Base-by-base conservation (phyloP, 1,139 yeast genomes). In the Magnusiomyces starmeri region DNA sequence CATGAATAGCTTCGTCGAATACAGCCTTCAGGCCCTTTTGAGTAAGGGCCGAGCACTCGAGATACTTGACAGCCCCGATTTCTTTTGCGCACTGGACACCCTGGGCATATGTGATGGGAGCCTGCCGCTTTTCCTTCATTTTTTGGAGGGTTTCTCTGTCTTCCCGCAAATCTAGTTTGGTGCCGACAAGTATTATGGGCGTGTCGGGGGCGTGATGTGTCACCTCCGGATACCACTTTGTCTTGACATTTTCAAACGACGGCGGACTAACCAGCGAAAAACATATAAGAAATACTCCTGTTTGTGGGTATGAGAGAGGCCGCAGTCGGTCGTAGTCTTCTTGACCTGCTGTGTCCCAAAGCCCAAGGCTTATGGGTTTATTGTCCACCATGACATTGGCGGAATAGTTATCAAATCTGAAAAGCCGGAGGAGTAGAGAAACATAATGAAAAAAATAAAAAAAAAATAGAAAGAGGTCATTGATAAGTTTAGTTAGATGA, bases 201-300 rank as follows among this genome's bases (percentile, higher is more conserved):
- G 89, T 96, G 56, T 95, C 96, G 21, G 97, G 97, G 65, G 97
- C 92, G 72, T 92, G 97, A 71, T 90, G 97, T 65, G 87, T 92
- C 56, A 92, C 96, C 71, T 92, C 98, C 34, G 97, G 97, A 73
- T 88, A 84, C 98, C 98, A 92, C 71, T 92, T 92, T 71, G 90
- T 97, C 69, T 87, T 85, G 54, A 92, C 97, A 73, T 92, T 92
- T 72, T 92, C 97, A 69, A 90, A 92, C n/a, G 95, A 85, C 42
- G 97, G 95, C 41, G 97, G 97, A 27, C 96, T 88, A 59, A 94
- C 87, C 54, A 90, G 96, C 50, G 95, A 83, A 71, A 90, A 90
- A 71, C 97, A 90, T 51, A 89, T 95, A 63, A 92, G 77, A 68
- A 92, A 92, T 48, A 92, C 96, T 69, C 90, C 97, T 16, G 98